phyloP scores from a whole-genome alignment of 441 rosid species.

The Adansonia grandidieri region DNA sequence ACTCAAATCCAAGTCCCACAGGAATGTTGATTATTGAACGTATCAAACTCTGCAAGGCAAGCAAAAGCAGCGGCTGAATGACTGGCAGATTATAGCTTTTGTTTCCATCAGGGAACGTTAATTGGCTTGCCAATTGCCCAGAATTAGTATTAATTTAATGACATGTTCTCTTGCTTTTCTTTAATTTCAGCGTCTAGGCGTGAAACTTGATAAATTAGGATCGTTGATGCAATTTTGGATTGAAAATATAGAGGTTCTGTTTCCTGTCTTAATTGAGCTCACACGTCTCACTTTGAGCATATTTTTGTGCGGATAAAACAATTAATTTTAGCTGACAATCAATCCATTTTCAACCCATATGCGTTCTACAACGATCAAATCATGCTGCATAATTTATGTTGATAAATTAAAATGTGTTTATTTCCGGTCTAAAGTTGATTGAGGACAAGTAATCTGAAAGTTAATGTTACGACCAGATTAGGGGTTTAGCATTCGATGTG shows the following conservation, averaged over 20 bases:
- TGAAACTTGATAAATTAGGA: not conserved
- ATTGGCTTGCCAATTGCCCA: not conserved
- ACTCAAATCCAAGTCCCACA: too few relatives aligned
- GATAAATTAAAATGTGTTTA: not conserved
- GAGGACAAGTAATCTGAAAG: not conserved
- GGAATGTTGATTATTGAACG: not conserved
- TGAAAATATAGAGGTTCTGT: not conserved
- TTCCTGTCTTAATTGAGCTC: too few relatives aligned
- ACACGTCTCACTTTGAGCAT: too few relatives aligned
- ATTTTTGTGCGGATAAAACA: too few relatives aligned
- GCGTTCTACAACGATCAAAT: not conserved
- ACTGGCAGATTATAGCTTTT: slow-evolving; percentile 13
- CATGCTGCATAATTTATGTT: not conserved
- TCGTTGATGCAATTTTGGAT: not conserved
- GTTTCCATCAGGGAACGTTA: slow-evolving; percentile 13
- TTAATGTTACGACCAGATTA: not conserved
- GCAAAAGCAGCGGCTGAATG: slow-evolving; percentile 10
- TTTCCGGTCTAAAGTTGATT: not conserved
- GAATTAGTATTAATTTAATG: not conserved
- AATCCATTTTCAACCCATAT: not conserved
- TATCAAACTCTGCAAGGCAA: slow-evolving; percentile 10
- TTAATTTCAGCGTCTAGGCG: not conserved
- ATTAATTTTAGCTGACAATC: not conserved
- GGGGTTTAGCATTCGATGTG: slow-evolving; percentile 7
- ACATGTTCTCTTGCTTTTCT: not conserved